phyloP scores from a whole-genome alignment of 306 rosid genomes.

The Boehmeria nivea region DNA sequence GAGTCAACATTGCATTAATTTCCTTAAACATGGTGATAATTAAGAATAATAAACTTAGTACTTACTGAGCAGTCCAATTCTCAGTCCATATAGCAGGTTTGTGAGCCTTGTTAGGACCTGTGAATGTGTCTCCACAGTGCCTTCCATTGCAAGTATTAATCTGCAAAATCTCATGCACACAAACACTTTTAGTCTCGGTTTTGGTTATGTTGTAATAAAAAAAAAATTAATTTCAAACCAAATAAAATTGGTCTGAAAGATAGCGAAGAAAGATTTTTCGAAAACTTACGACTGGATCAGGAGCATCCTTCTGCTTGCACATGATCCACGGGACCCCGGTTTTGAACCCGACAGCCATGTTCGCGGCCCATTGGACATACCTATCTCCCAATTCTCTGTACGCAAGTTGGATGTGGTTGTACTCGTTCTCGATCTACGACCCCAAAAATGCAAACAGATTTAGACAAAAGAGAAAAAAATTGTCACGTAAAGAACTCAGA shows the following conservation, averaged over 20 bases:
- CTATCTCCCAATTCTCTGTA: slow-evolving; percentile 39
- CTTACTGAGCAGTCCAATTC: slow-evolving; percentile 97
- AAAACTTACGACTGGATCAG: slow-evolving; percentile 74
- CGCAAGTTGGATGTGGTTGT: slow-evolving; percentile 72
- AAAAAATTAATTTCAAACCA: no score
- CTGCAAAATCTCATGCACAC: no score
- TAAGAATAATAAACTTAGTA: not conserved
- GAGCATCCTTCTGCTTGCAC: slow-evolving; percentile 95
- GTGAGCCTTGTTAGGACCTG: slow-evolving; percentile 84
- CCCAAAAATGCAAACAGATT: not conserved
- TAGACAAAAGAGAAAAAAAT: no score
- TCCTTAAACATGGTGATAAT: no score
- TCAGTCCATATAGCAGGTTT: slow-evolving; percentile 91
- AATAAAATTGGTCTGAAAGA: slow-evolving; percentile 61
- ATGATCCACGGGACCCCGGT: slow-evolving; percentile 86
- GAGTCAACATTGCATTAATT: no score
- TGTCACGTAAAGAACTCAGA: no score
- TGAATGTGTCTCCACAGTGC: slow-evolving; percentile 89
- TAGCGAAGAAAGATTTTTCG: not conserved
- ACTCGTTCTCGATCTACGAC: slow-evolving; percentile 84
- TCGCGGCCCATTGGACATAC: slow-evolving; percentile 83
- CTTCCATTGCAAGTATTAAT: slow-evolving; percentile 95
- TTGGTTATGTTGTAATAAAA: not conserved
- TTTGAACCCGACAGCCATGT: slow-evolving; percentile 41
- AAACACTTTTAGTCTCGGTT: no score